Evolutionary conservation across 768 basidiomycete genomes (phyloP).

Genomic region (Leccinum broughii): DNA sequence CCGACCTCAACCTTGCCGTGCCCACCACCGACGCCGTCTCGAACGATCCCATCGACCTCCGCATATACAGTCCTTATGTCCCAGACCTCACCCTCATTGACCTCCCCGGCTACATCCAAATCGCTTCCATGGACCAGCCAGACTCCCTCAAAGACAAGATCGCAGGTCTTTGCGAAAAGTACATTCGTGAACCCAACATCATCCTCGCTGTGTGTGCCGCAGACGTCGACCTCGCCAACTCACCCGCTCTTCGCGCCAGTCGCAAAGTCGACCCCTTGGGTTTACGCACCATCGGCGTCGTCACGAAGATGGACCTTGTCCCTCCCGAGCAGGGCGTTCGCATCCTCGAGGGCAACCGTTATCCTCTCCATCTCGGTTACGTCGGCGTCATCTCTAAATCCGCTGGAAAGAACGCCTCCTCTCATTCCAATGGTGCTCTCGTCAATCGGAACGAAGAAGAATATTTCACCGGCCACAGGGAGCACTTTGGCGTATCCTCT

Average conservation of each 20-base stretch:
- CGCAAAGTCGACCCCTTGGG: conserved; percentile 94
- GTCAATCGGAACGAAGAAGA: conserved; percentile 60
- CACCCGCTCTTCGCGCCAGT: conserved; percentile 91
- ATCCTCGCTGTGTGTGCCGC: conserved; percentile 98
- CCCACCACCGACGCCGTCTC: conserved; percentile 90
- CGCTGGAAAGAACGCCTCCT: conserved; percentile 52
- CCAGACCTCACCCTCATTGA: conserved; percentile 98
- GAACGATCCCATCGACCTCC: conserved; percentile 92
- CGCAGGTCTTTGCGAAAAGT: conserved; percentile 83
- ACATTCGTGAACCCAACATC: conserved; percentile 99
- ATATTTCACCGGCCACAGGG: conserved; percentile 64
- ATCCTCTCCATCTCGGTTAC: conserved; percentile 97
- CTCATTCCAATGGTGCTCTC: conserved; percentile 50
- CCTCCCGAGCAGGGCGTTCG: conserved; percentile 76
- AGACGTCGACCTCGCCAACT: conserved; percentile 98
- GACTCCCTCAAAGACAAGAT: conserved; percentile 95
- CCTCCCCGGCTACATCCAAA: conserved; percentile 95
- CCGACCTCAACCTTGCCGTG: conserved; percentile 93
- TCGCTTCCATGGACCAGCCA: conserved; percentile 93
- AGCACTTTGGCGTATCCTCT: conserved; percentile 59
- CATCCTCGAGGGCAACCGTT: conserved; percentile 86
- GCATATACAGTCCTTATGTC: conserved; percentile 93
- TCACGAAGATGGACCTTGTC: conserved; percentile 99
- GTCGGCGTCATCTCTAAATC: conserved; percentile 94
- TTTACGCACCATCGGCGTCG: conserved; percentile 92